Conservation (phyloP, 805 yeast species). For the Wickerhamomyces bisporus region DNA sequence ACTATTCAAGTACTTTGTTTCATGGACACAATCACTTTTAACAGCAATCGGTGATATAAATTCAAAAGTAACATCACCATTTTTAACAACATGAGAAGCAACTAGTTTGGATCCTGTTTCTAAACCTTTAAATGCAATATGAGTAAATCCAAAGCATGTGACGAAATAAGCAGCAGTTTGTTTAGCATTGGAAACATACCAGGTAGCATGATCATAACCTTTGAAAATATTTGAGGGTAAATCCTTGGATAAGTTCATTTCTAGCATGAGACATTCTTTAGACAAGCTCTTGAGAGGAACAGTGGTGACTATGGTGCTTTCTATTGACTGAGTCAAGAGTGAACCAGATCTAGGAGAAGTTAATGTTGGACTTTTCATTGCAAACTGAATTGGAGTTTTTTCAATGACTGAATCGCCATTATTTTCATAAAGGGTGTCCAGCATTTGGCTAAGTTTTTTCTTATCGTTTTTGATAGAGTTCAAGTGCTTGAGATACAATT, state of each 20-base stretch:
- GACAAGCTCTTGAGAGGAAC: background rate
- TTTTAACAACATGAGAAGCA: constrained; percentile 55
- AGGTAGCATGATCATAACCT: constrained; percentile 63
- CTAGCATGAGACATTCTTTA: background rate
- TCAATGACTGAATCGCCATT: too few relatives aligned
- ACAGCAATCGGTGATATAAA: constrained; percentile 35
- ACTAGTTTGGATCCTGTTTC: constrained; percentile 59
- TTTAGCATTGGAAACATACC: constrained; percentile 71
- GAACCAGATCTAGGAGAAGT: constrained; percentile 1
- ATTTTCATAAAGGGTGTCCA: too few relatives aligned
- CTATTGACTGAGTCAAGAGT: background rate
- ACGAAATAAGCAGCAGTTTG: constrained; percentile 53
- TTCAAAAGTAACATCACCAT: constrained; percentile 48
- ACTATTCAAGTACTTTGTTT: constrained; percentile 22
- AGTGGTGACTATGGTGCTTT: background rate
- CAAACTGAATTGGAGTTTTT: too few relatives aligned
- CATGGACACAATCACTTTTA: constrained; percentile 16
- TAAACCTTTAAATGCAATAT: constrained; percentile 58
- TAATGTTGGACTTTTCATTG: too few relatives aligned
- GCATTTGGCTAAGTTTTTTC: too few relatives aligned
- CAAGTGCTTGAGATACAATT: too few relatives aligned
- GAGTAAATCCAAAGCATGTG: constrained; percentile 55
- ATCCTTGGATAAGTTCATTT: background rate
- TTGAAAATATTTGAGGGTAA: constrained; percentile 8
- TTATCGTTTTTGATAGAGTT: too few relatives aligned